These are phyloP conservation scores for Botrytis paeoniae DNA, from an alignment of 2,329 filamentous ascomycete genomes.

Conservation along the genomic window DNA sequence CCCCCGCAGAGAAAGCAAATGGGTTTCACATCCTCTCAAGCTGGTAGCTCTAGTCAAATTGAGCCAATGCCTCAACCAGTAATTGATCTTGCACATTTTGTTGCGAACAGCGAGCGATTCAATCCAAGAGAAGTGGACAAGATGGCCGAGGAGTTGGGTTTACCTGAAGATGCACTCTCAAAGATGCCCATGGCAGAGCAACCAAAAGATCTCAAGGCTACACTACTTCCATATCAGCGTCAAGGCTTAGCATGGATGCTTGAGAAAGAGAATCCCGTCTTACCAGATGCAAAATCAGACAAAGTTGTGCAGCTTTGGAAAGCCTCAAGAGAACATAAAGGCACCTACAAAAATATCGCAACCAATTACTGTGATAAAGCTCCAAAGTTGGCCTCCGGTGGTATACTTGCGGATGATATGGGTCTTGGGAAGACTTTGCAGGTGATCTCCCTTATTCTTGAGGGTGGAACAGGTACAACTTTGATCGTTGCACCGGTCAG, in stretches of 20 bases:
- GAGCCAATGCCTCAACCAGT: conserved; percentile 25
- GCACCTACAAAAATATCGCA: conserved; percentile 63
- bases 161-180: conserved; percentile 61
- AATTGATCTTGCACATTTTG: conserved; percentile 50
- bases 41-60: conserved; percentile 21
- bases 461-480: conserved; percentile 56
- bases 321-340: conserved; percentile 41
- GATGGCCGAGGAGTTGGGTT: conserved; percentile 57
- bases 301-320: conserved; percentile 79
- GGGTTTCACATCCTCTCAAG: conserved; percentile 30
- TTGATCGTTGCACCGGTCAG: conserved; percentile 79
- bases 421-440: conserved; percentile 89
- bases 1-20: conserved; percentile 43
- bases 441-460: conserved; percentile 73
- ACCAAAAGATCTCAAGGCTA: conserved; percentile 61
- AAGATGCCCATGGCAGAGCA: conserved; percentile 71
- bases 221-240: conserved; percentile 75
- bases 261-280: conserved; percentile 66
- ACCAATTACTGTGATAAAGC: conserved; percentile 63
- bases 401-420: conserved; percentile 91
- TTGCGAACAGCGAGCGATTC: conserved; percentile 65
- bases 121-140: conserved; percentile 64
- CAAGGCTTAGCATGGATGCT: conserved; percentile 79
- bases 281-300: conserved; percentile 56
- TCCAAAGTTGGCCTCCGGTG: conserved; percentile 70